Percentiles rank a stretch among this genome's conserved stretches.
Evolutionary conservation across 352 stramenopile genomes (phyloP).

Genomic region (Phytophthora hibernalis): DNA sequence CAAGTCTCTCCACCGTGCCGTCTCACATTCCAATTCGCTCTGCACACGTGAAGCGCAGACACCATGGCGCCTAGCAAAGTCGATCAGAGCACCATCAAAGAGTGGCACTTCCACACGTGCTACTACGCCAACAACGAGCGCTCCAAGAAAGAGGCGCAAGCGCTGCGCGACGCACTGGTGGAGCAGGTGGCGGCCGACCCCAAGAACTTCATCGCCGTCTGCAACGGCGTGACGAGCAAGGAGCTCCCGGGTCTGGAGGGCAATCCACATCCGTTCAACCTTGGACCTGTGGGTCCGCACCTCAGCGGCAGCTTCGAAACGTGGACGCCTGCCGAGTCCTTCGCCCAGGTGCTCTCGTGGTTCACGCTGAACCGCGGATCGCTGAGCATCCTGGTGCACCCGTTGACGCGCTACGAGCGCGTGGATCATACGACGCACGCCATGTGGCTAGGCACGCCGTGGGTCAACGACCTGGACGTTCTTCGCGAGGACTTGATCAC

Average conservation of each 20-base stretch:
- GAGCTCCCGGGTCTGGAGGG: slow-evolving; percentile 43
- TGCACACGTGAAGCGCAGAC: neutral
- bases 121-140: slow-evolving; percentile 59
- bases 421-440: slow-evolving; percentile 63
- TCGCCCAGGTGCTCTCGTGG: slow-evolving; percentile 63
- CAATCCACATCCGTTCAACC: slow-evolving; percentile 58
- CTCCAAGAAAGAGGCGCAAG: slow-evolving; percentile 48
- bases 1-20: too few relatives aligned
- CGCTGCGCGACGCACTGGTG: slow-evolving; percentile 57
- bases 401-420: slow-evolving; percentile 64
- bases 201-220: slow-evolving; percentile 69
- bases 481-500: slow-evolving; percentile 45
- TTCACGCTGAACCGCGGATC: slow-evolving; percentile 70
- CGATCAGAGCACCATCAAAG: slow-evolving; percentile 46
- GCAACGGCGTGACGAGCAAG: slow-evolving; percentile 47
- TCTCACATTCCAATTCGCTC: slow-evolving; percentile 14
- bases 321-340: slow-evolving; percentile 70
- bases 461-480: slow-evolving; percentile 46
- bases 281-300: slow-evolving; percentile 62
- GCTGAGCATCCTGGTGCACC: slow-evolving; percentile 70
- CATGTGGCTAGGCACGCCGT: slow-evolving; percentile 59
- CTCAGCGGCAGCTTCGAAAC: slow-evolving; percentile 74
- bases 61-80: slow-evolving; percentile 25
- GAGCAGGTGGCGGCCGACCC: slow-evolving; percentile 45
- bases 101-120: slow-evolving; percentile 85